Evolutionary conservation across 1,139 yeast species (phyloP).

Genomic region (Taiozyma sp.): DNA sequence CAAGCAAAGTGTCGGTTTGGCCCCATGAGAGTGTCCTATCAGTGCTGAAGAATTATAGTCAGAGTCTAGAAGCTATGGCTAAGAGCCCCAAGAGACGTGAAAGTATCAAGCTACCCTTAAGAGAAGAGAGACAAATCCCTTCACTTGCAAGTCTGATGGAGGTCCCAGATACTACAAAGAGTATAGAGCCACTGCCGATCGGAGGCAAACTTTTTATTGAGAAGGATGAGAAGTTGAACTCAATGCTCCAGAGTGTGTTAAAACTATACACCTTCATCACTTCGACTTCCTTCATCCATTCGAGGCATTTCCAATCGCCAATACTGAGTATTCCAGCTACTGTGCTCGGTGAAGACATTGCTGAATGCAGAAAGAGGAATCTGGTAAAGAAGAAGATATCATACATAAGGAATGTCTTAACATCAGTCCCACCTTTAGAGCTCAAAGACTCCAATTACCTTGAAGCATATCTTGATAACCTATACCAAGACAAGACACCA

Average conservation of each 20-base stretch:
- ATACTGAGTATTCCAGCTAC: slow-evolving; percentile 17
- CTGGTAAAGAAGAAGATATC: slow-evolving; percentile 17
- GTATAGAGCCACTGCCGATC: slow-evolving; percentile 5
- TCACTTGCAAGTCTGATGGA: slow-evolving; percentile 1
- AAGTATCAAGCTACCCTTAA: slow-evolving; percentile 8
- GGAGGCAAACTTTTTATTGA: background rate
- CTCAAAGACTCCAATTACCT: slow-evolving; percentile 12
- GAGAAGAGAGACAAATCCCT: slow-evolving; percentile 10
- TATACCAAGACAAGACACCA: background rate
- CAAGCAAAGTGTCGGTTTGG: slow-evolving; percentile 16
- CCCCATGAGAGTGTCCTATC: slow-evolving; percentile 14
- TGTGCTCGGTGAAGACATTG: slow-evolving; percentile 18
- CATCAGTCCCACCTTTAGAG: slow-evolving; percentile 18
- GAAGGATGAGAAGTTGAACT: slow-evolving; percentile 8
- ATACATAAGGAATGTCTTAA: slow-evolving; percentile 14
- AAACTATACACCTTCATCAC: slow-evolving; percentile 14
- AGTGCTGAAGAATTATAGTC: slow-evolving; percentile 6
- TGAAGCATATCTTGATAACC: slow-evolving; percentile 12
- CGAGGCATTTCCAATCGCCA: slow-evolving; percentile 13
- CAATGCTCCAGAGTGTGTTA: slow-evolving; percentile 16
- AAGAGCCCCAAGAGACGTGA: slow-evolving; percentile 4
- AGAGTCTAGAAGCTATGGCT: slow-evolving; percentile 7
- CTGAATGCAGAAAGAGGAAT: slow-evolving; percentile 17
- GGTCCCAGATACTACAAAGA: background rate
- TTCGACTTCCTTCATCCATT: slow-evolving; percentile 8